These are phyloP conservation scores for Saccharomyces hybrid DNA, from an alignment of 1,139 yeast genomes.

Conservation along the genomic window DNA sequence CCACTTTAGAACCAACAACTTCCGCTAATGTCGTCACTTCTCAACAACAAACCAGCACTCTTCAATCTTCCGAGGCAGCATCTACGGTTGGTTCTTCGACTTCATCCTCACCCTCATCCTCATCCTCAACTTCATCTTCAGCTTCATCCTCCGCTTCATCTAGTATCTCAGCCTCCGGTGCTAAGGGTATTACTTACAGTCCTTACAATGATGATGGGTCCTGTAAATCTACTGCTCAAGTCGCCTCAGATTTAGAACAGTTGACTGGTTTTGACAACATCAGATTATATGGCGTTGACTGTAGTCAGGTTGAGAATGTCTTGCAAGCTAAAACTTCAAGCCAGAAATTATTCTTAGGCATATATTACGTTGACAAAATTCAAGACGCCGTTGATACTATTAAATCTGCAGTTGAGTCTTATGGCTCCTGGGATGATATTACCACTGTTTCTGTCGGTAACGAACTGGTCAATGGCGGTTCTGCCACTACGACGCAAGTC, in stretches of 20 bases:
- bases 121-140: conserved; percentile 32
- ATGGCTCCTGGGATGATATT: conserved; percentile 63
- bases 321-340: conserved; percentile 49
- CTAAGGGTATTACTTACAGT: conserved; percentile 72
- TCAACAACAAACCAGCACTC: conserved; percentile 31
- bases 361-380: conserved; percentile 50
- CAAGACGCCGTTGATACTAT: conserved; percentile 47
- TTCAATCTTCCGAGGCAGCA: conserved; percentile 41
- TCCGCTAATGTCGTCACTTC: conserved; percentile 37
- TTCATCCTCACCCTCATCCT: conserved; percentile 27
- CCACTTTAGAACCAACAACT: conserved; percentile 12
- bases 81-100: conserved; percentile 47
- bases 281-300: conserved; percentile 80
- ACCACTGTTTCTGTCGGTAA: conserved; percentile 73
- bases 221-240: conserved; percentile 57
- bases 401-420: conserved; percentile 43
- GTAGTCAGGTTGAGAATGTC: conserved; percentile 66
- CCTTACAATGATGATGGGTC: conserved; percentile 66
- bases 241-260: conserved; percentile 50
- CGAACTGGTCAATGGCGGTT: conserved; percentile 65
- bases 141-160: conserved; percentile 40
- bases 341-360: conserved; percentile 69
- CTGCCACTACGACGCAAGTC: conserved; percentile 51
- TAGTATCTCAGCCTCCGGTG: conserved; percentile 33
- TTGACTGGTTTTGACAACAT: conserved; percentile 50